Percentiles rank a stretch among this genome's conserved stretches.
Evolutionary conservation across 2,329 filamentous ascomycete genomes (phyloP).

Genomic region (Neopestalotiopsis sp.): DNA sequence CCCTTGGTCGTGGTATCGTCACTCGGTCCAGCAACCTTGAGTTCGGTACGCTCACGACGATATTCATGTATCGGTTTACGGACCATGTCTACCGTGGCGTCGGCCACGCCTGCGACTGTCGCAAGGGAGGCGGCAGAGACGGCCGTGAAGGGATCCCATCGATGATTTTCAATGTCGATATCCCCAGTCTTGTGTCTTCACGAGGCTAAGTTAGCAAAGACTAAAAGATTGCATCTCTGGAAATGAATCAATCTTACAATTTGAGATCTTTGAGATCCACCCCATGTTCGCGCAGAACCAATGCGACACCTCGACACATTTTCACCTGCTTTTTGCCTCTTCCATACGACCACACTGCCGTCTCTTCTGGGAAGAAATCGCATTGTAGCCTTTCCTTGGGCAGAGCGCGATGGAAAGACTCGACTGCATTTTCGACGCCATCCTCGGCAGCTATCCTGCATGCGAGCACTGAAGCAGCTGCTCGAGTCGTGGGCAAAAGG

Average conservation of each 20-base stretch:
- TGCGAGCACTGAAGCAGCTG: constrained; percentile 38
- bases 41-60: constrained; percentile 2
- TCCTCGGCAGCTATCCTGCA: constrained; percentile 39
- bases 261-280: neutral
- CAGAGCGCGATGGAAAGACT: constrained; percentile 42
- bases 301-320: constrained; percentile 11
- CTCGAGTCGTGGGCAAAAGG: constrained; percentile 33
- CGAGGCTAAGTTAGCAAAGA: neutral
- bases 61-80: constrained; percentile 18
- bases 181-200: neutral
- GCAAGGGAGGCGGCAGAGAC: constrained; percentile 22
- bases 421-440: constrained; percentile 41
- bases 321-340: constrained; percentile 3
- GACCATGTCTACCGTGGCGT: constrained; percentile 20
- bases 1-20: constrained; percentile 17
- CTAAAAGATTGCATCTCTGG: neutral
- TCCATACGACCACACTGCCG: constrained; percentile 57
- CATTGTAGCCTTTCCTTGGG: constrained; percentile 41
- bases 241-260: neutral
- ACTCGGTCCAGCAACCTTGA: neutral
- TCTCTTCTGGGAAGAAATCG: constrained; percentile 66
- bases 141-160: constrained; percentile 28
- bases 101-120: constrained; percentile 20
- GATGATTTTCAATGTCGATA: constrained; percentile 13
- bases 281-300: constrained; percentile 12